phyloP scores from a whole-genome alignment of 1,284 basidiomycete species.

The Lentinula novae-zelandiae region DNA sequence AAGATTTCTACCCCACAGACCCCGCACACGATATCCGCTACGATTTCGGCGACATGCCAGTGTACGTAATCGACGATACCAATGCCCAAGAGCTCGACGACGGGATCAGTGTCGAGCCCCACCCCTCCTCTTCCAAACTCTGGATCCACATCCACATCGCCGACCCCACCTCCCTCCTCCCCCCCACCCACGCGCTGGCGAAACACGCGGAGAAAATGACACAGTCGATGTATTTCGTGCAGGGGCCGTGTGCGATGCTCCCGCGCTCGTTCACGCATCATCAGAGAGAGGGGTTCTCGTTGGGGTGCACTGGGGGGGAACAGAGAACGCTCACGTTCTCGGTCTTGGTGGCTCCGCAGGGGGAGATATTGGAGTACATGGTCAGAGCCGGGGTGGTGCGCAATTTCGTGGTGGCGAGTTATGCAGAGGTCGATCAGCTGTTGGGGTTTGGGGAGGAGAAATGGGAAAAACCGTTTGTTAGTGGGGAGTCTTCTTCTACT shows the following conservation, averaged over 20 bases:
- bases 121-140: conserved; percentile 43
- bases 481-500: neutral
- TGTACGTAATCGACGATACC: conserved; percentile 88
- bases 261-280: conserved; percentile 49
- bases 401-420: conserved; percentile 66
- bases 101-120: conserved; percentile 80
- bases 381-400: conserved; percentile 72
- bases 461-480: too few species aligned
- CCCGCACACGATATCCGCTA: conserved; percentile 67
- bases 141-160: conserved; percentile 96
- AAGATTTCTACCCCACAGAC: conserved; percentile 58
- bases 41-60: conserved; percentile 81
- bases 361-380: conserved; percentile 62
- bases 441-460: conserved; percentile 36
- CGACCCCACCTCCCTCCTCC: conserved; percentile 85
- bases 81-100: conserved; percentile 91
- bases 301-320: conserved; percentile 46
- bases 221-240: conserved; percentile 61
- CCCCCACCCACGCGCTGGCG: conserved; percentile 61
- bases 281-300: conserved; percentile 55
- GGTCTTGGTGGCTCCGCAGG: conserved; percentile 52
- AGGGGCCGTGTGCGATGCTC: conserved; percentile 69
- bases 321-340: conserved; percentile 75
- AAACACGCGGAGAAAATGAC: conserved; percentile 49
- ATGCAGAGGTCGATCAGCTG: conserved; percentile 63